Base-by-base conservation (phyloP, 2,329 filamentous ascomycete genomes). In the Pseudogymnoascus sp. region DNA sequence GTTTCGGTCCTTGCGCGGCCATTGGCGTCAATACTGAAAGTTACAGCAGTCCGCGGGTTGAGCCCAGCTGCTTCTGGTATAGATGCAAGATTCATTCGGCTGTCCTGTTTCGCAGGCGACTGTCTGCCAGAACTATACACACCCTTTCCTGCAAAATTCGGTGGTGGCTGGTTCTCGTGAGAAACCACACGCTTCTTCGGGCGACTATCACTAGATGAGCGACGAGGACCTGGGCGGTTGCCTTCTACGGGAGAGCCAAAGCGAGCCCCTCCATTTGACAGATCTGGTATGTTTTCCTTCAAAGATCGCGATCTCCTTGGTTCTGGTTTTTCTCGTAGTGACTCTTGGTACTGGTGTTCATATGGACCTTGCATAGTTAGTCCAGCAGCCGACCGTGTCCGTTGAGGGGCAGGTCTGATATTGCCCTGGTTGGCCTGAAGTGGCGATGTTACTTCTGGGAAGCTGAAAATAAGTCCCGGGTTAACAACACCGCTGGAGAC, bases 1-100 rank as follows among this genome's bases (percentile, higher is more conserved):
- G 71, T 73, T 62, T 73, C 70, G 28, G 71, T 70, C 61, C 67
- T 69, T 5, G 73, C 73, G 63, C 83, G 79, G 21, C 85, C 85
- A 62, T 80, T 80, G n/a, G 82, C 77, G 68, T 87, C 84, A 65
- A 88, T 86, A 14, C 79, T 84, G 65, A 88, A 85, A 67, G 82
- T 84, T 5, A 87, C 83, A 44, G 84, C 81, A 0, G 83, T 80
- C 42, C 82, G 77, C 4, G 59, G 59, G 38, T 60, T 60, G 4
- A 60, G 38, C 8, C 59, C 38, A 31, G 75, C 70, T 10, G 77
- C 73, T 69, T 87, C 85, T 0, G 84, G 83, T 31, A 87, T 87
- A 1, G 84, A 84, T 21, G 79, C 78, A 40, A 87, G 74, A 2
- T 77, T 82, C 2, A 79, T 79, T 0, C 81, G 74, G 56, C 70